These are phyloP conservation scores for Pseudogymnoascus sp. DNA, from an alignment of 2,329 filamentous ascomycete genomes.

Conservation along the genomic window DNA sequence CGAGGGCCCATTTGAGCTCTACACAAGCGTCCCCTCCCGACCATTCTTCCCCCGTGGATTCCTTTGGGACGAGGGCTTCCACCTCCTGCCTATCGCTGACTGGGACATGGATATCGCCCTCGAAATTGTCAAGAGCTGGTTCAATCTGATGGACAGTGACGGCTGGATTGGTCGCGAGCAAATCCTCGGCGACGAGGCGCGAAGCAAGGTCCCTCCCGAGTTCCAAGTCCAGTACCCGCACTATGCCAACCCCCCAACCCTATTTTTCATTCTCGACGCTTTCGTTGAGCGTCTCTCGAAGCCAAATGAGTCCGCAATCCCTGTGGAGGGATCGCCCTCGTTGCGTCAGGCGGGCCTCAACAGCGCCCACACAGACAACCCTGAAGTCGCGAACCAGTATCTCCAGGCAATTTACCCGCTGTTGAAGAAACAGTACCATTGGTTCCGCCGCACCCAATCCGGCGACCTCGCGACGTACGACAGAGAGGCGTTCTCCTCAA, in stretches of 20 bases:
- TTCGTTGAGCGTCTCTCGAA: conserved; percentile 72
- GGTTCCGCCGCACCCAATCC: conserved; percentile 88
- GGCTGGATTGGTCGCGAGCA: conserved; percentile 97
- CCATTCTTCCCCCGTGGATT: conserved; percentile 97
- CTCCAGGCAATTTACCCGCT: conserved; percentile 76
- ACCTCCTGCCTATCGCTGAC: conserved; percentile 82
- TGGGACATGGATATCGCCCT: conserved; percentile 87
- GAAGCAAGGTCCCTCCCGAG: conserved; percentile 87
- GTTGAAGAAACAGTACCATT: conserved; percentile 82
- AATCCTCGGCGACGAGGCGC: conserved; percentile 84
- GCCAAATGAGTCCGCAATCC: conserved; percentile 41
- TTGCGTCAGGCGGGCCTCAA: conserved; percentile 44
- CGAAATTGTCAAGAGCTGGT: conserved; percentile 92
- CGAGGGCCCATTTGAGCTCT: conserved; percentile 82
- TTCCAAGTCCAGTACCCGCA: conserved; percentile 96
- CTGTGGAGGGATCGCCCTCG: conserved; percentile 40
- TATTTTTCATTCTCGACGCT: conserved; percentile 81
- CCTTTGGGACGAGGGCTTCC: conserved; percentile 97
- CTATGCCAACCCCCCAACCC: conserved; percentile 92
- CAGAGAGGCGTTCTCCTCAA: conserved; percentile 77
- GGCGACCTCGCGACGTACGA: conserved; percentile 91
- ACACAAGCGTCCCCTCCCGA: conserved; percentile 83
- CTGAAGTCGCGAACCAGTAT: conserved; percentile 62
- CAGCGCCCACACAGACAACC: conserved; percentile 60
- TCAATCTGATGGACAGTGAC: conserved; percentile 90